Evolutionary conservation across 192 early-diverging fungal species (phyloP).

Genomic region (Hyaloraphidium curvatum): DNA sequence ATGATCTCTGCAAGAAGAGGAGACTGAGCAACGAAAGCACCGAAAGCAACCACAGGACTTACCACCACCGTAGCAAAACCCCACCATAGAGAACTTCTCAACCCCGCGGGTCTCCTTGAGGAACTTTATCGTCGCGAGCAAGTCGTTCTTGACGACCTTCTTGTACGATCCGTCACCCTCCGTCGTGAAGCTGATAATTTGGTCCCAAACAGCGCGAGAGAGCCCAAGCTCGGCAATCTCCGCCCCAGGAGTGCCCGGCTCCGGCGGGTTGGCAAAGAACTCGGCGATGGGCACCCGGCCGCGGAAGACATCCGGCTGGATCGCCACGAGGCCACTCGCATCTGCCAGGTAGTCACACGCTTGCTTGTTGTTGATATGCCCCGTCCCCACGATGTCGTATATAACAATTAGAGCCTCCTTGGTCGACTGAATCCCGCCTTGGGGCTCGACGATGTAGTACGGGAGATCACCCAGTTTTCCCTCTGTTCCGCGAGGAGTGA

Average conservation of each 20-base stretch:
- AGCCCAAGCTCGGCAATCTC: background rate
- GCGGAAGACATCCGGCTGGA: background rate
- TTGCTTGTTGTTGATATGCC: conserved; percentile 1
- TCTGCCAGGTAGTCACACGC: conserved; percentile 1
- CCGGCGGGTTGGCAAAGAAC: background rate
- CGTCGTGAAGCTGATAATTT: background rate
- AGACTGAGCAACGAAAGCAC: no score
- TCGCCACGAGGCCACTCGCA: background rate
- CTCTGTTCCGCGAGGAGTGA: background rate
- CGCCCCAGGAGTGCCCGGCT: background rate
- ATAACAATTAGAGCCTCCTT: conserved; percentile 2
- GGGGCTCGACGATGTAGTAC: background rate
- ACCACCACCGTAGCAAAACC: conserved; percentile 3
- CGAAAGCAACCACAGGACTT: no score
- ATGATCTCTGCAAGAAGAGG: no score
- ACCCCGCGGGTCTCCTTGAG: background rate
- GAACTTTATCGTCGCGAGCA: background rate
- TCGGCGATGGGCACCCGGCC: background rate
- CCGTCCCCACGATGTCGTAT: conserved; percentile 1
- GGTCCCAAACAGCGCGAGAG: background rate
- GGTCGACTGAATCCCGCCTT: background rate
- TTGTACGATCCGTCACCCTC: background rate
- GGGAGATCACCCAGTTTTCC: background rate
- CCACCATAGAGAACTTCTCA: background rate
- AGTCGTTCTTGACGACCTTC: conserved; percentile 1